Base-by-base conservation (phyloP, 176 grass and related monocot species). In the Poa pratensis region DNA sequence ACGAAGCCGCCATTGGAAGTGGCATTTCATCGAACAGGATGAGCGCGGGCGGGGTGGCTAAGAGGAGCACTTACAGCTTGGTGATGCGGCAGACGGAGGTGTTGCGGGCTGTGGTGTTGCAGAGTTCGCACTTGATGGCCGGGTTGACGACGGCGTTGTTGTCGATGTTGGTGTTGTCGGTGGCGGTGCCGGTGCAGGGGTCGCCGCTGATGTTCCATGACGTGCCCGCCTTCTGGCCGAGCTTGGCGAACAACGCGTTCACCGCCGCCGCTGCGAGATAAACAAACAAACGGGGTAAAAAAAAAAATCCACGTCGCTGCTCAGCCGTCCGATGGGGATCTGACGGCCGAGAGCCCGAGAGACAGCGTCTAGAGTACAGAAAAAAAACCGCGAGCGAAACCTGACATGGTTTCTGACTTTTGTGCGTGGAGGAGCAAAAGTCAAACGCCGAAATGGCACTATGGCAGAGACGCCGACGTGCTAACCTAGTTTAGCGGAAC, bases 161-260 rank as follows among this genome's bases (percentile, higher is more conserved):
- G 71, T 94, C 92, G n/a, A 90, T 27, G 62, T 2, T 1, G n/a
- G 84, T 91, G 23, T 2, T 19, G 79, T 94, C 90, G 37, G 88
- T 87, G 50, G 95, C 92, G 34, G 46, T 49, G 79, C 95, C 95
- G 82, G 82, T 97, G 87, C 95, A 97, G 10, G 82, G 95, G 72
- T 97, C 85, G 61, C 95, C 92, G 85, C 87, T 97, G 85, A 93
- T 91, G 89, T 93, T 97, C 95, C 95, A 97, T 26, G 81, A 24
- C 16, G 92, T 2, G 14, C 69, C n/a, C 65, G 90, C 88, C 63
- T 10, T 66, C 83, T 32, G 34, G 23, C 79, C 76, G 59, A 92
- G 92, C 76, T 88, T 83, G 32, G 49, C 88, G 57, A 94, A 74
- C 40, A 97, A 81, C 13, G 82, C 71, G 55, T 95, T 94, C 82